Evolutionary conservation across 371 early-diverging fungal genomes (phyloP).

Genomic region (Phascolomyces articulosus): DNA sequence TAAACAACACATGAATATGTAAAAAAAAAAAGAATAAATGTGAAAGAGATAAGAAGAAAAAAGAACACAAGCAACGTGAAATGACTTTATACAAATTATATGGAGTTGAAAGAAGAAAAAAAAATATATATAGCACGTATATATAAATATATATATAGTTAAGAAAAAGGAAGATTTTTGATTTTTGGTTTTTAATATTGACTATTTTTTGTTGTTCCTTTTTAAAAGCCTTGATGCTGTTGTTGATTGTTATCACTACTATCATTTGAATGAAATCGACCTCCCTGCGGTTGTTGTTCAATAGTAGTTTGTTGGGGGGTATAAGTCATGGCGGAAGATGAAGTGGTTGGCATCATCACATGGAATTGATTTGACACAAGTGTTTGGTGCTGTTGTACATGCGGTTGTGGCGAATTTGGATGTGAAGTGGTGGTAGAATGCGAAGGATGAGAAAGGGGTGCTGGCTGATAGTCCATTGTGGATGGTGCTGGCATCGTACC

Average conservation of each 20-base stretch:
- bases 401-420: background rate
- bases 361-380: constrained; percentile 9
- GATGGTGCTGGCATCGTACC: constrained; percentile 9
- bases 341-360: constrained; percentile 1
- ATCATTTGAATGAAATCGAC: background rate
- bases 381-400: background rate
- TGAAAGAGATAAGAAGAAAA: background rate
- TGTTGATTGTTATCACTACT: background rate
- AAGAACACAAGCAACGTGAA: background rate
- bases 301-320: constrained; percentile 5
- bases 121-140: no score
- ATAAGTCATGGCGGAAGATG: constrained; percentile 1
- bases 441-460: background rate
- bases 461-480: background rate
- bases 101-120: background rate
- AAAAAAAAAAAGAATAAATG: background rate
- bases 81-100: background rate
- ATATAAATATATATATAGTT: no score
- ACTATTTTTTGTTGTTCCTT: background rate
- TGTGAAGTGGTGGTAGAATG: background rate
- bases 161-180: no score
- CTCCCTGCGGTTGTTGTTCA: constrained; percentile 9
- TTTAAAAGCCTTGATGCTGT: background rate
- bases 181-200: no score
- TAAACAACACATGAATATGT: no score